Percentiles rank a stretch among this genome's conserved stretches.
Conservation (phyloP, 306 rosid genomes). For the Vigna radiata region DNA sequence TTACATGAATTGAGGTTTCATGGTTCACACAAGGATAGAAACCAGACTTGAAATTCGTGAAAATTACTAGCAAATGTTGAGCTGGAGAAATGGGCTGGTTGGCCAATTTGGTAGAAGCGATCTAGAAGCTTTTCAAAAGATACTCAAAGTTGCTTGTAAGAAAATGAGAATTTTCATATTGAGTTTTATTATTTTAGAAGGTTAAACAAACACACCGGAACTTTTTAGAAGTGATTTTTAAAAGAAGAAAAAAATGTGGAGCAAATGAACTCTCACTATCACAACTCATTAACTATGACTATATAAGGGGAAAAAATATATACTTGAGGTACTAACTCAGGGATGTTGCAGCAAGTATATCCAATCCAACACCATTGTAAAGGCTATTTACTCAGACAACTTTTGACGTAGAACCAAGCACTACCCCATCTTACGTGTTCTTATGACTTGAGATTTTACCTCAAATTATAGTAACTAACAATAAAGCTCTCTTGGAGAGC, state of each 20-base stretch:
- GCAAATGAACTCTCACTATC: background rate
- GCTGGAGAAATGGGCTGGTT: background rate
- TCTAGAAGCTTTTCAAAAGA: background rate
- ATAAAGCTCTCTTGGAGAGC: background rate
- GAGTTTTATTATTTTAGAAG: background rate
- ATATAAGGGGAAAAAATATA: background rate
- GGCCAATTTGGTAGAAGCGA: background rate
- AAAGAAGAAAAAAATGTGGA: background rate
- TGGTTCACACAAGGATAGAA: background rate
- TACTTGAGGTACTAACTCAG: background rate
- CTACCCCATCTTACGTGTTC: too few relatives aligned
- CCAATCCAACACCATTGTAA: conserved; percentile 2
- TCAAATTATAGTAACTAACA: background rate
- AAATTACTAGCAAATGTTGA: conserved; percentile 2
- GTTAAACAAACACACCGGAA: background rate
- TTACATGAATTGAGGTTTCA: background rate
- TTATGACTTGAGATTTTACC: too few relatives aligned
- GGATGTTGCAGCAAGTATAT: background rate
- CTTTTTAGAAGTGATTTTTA: background rate
- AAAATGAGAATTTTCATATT: background rate
- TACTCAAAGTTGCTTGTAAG: background rate
- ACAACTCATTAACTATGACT: background rate
- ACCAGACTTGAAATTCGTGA: background rate
- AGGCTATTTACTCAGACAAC: background rate
- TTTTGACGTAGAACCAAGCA: background rate